Conservation (phyloP, 257 asterid genomes). For the Solanum megistacrolobum region DNA sequence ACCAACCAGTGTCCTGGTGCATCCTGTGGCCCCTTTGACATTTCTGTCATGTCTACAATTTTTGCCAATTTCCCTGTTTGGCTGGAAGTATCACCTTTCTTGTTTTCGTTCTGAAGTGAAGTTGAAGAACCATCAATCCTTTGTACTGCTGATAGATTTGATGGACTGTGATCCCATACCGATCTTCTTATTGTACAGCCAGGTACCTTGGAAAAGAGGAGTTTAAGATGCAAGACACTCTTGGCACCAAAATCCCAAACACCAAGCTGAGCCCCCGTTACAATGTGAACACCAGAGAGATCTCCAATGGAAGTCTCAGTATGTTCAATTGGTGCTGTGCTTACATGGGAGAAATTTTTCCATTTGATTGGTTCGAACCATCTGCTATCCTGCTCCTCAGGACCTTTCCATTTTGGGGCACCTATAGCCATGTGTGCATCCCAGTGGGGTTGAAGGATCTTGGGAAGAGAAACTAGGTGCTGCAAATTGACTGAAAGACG, state of each 20-base stretch:
- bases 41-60: conserved; percentile 86
- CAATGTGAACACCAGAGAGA: conserved; percentile 89
- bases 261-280: conserved; percentile 96
- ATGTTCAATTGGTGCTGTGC: conserved; percentile 93
- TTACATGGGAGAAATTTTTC: conserved; percentile 92
- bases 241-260: conserved; percentile 94
- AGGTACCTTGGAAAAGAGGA: conserved; percentile 88
- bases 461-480: conserved; percentile 89
- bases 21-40: conserved; percentile 98
- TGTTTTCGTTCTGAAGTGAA: conserved; percentile 32
- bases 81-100: conserved; percentile 42
- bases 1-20: conserved; percentile 96
- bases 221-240: conserved; percentile 82
- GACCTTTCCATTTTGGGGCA: conserved; percentile 97
- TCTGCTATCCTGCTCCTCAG: conserved; percentile 98
- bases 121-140: conserved; percentile 60
- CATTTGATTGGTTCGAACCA: conserved; percentile 99
- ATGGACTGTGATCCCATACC: conserved; percentile 95
- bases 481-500: conserved; percentile 84
- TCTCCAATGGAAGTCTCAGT: conserved; percentile 87
- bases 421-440: conserved; percentile 93
- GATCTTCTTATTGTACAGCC: conserved; percentile 98
- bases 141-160: conserved; percentile 36
- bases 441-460: conserved; percentile 97
- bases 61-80: conserved; percentile 65